A percentile compares a stretch with the other conserved stretches of the same genome.
phyloP scores from a whole-genome alignment of 495 filamentous ascomycete species.

The Aspergillus cristatus region DNA sequence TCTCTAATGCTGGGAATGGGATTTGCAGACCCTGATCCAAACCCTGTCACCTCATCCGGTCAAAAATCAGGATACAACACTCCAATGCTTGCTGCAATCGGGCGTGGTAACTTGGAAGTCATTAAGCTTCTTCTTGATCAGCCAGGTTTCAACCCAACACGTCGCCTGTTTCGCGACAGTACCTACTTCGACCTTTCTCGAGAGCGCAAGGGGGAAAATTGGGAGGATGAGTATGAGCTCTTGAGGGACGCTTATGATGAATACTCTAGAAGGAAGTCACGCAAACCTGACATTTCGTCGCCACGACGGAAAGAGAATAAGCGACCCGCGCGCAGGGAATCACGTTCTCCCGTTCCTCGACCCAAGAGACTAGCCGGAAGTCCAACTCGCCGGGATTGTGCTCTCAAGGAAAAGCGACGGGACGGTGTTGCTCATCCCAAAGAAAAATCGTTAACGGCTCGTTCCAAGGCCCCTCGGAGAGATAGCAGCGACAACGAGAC shows the following conservation, averaged over 20 bases:
- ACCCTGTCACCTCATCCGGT: slow-evolving; percentile 36
- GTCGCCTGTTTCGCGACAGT: slow-evolving; percentile 53
- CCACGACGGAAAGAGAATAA: slow-evolving; percentile 47
- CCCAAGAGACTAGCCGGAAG: slow-evolving; percentile 31
- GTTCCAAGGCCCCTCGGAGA: slow-evolving; percentile 14
- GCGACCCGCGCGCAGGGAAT: slow-evolving; percentile 38
- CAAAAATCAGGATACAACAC: slow-evolving; percentile 56
- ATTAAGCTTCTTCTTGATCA: slow-evolving; percentile 72
- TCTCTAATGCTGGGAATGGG: slow-evolving; percentile 79
- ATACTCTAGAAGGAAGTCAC: slow-evolving; percentile 35
- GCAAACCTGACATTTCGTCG: slow-evolving; percentile 36
- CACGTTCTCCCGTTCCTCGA: slow-evolving; percentile 38
- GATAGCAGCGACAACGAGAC: slow-evolving; percentile 15
- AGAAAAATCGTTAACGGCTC: slow-evolving; percentile 18
- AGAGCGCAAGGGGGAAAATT: slow-evolving; percentile 71
- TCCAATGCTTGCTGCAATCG: slow-evolving; percentile 90
- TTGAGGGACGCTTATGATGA: slow-evolving; percentile 72
- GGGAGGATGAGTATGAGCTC: slow-evolving; percentile 81
- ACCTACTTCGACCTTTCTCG: slow-evolving; percentile 80
- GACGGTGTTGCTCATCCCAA: slow-evolving; percentile 19
- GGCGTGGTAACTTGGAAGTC: slow-evolving; percentile 75
- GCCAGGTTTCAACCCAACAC: slow-evolving; percentile 67
- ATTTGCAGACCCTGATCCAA: slow-evolving; percentile 68
- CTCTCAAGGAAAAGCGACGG: slow-evolving; percentile 25
- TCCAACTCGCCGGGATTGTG: slow-evolving; percentile 21